Evolutionary conservation across 2,329 filamentous ascomycete genomes (phyloP), one percentile per base, ranked within the genome.

Genomic region (Cryphonectria parasitica): DNA sequence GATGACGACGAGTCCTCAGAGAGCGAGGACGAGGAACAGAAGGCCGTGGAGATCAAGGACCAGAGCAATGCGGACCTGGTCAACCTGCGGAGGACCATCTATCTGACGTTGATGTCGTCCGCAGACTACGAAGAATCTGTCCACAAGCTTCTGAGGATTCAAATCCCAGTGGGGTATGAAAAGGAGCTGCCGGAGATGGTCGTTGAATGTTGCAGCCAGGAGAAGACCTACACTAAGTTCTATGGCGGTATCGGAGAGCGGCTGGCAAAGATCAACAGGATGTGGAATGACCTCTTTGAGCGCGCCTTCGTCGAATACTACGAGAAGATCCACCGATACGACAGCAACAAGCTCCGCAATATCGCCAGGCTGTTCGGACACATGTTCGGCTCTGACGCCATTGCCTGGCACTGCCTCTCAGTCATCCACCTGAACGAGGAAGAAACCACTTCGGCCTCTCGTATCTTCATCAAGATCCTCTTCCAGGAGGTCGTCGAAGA

Each of bases 391-490:
- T 92, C 91, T 13, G 94, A 98, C 77, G 93, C 93, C 28, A 91
- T 99, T 70, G 93, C 93, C 71, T 98, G 96, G 96, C 93, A 98
- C 77, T 91, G 93, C 31, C 82, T 99, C 63, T 92, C 91, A 0
- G 87, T 91, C 68, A 90, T 99, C 72, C 95, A 95, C 79, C 84
- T 99, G 66, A 99, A 96, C 78, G 95, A 99, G 80, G 95, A 98
- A 71, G 96, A 99, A 77, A 99, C 96, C 0, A 99, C 95, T 0
- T 95, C 94, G 1, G 96, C 94, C 73, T 97, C 93, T 75, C 93
- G 96, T 84, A 98, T 99, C 80, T 99, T 98, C 79, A 92, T 99
- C 85, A 98, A 98, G 84, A 98, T 98, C 70, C 83, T 99, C 17
- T 97, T 99, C 79, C 94, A 98, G 80, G 94, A 98, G 77, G 88